Conservation (phyloP, 2,329 filamentous ascomycete genomes). For the Cladosporium sp. region DNA sequence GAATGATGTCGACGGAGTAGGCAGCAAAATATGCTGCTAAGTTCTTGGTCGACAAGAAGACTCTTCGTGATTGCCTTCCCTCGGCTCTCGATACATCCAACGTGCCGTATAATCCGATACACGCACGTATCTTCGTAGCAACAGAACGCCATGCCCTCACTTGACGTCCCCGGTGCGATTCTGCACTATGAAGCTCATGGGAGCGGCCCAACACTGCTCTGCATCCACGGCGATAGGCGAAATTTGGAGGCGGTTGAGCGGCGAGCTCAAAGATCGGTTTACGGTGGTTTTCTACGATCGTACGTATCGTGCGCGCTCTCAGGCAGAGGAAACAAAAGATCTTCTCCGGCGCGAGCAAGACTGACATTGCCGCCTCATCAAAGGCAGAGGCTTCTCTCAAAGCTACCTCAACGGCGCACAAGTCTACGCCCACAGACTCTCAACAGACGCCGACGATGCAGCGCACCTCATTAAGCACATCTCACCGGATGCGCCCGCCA, state of each 20-base stretch:
- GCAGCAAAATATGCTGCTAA: too few relatives aligned
- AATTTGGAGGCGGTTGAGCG: slow-evolving; percentile 23
- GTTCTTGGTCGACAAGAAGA: too few relatives aligned
- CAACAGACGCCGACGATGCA: slow-evolving; percentile 30
- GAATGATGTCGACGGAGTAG: too few relatives aligned
- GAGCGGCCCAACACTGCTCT: slow-evolving; percentile 26
- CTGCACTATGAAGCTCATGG: slow-evolving; percentile 30
- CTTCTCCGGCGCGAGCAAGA: slow-evolving; percentile 16
- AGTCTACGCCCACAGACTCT: slow-evolving; percentile 27
- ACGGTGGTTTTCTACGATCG: slow-evolving; percentile 30
- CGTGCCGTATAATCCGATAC: too few relatives aligned
- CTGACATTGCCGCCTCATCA: background rate
- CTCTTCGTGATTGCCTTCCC: too few relatives aligned
- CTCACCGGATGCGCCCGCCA: slow-evolving; percentile 7
- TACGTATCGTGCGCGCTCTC: slow-evolving; percentile 20
- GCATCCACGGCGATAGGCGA: slow-evolving; percentile 29
- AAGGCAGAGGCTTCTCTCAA: slow-evolving; percentile 18
- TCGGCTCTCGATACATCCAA: too few relatives aligned
- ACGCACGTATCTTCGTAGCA: too few relatives aligned
- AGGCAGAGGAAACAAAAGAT: slow-evolving; percentile 17
- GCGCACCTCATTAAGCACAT: slow-evolving; percentile 14
- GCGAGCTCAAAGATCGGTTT: slow-evolving; percentile 22
- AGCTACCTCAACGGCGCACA: slow-evolving; percentile 16
- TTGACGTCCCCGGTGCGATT: slow-evolving; percentile 26
- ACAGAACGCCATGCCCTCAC: background rate